Conservation (phyloP, 768 basidiomycete species). For the Boletales sp. region DNA sequence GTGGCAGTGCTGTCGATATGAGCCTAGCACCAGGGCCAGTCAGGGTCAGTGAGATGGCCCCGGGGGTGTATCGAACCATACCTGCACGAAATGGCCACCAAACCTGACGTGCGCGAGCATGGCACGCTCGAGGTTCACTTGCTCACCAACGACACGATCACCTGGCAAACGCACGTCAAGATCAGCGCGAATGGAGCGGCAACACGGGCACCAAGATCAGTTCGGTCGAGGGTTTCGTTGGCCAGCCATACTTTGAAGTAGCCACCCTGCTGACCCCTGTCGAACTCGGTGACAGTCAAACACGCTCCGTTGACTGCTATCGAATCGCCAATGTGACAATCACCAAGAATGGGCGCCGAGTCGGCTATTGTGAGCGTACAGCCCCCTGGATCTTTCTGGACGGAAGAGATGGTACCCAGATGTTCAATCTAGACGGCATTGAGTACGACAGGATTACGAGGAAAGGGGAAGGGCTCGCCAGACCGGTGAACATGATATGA, state of each 20-base stretch:
- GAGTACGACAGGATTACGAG: not conserved
- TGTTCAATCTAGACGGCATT: constrained; percentile 73
- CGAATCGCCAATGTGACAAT: constrained; percentile 93
- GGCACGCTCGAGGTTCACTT: constrained; percentile 91
- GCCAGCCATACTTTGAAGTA: constrained; percentile 95
- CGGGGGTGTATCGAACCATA: constrained; percentile 27
- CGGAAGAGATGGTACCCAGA: constrained; percentile 67
- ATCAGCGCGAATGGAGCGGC: not conserved
- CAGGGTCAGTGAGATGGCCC: too few relatives aligned
- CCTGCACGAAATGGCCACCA: constrained; percentile 98
- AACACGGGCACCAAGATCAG: constrained; percentile 69
- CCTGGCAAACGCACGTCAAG: constrained; percentile 43
- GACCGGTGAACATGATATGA: constrained; percentile 68
- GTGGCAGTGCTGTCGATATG: constrained; percentile 91
- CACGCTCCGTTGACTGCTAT: constrained; percentile 89
- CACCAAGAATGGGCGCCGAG: constrained; percentile 69
- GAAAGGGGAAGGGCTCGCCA: constrained; percentile 44
- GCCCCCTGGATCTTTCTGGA: constrained; percentile 65
- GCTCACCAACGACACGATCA: constrained; percentile 70
- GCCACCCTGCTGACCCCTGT: constrained; percentile 55
- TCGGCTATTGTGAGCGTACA: constrained; percentile 79
- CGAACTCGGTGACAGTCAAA: constrained; percentile 87
- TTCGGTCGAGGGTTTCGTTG: constrained; percentile 89
- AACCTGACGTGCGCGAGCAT: constrained; percentile 90
- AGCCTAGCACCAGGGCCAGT: constrained; percentile 51